phyloP scores from a whole-genome alignment of 2,329 filamentous ascomycete genomes.

The Teratosphaeriaceae sp. region DNA sequence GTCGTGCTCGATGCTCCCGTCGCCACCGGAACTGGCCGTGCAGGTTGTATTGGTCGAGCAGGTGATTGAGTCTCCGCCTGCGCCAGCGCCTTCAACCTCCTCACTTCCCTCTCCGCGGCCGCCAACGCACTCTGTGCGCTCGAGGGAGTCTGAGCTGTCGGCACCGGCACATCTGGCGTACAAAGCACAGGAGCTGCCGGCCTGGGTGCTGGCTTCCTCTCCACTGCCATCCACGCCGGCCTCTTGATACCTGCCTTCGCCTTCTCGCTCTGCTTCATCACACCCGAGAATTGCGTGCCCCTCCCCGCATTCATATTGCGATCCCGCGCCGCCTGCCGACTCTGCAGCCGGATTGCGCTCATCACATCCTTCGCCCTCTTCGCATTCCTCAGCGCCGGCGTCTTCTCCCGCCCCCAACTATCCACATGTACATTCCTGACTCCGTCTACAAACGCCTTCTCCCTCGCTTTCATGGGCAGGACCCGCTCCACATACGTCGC shows the following conservation, averaged over 20 bases:
- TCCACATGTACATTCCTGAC: constrained; percentile 1
- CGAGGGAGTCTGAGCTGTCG: background rate
- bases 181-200: background rate
- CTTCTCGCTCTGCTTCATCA: background rate
- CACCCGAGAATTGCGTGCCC: background rate
- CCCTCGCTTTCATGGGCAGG: constrained; percentile 5
- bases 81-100: constrained; percentile 1
- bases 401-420: constrained; percentile 1
- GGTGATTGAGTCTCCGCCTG: background rate
- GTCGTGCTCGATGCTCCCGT: background rate
- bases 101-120: constrained; percentile 2
- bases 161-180: too few relatives aligned
- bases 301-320: background rate
- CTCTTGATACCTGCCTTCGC: background rate
- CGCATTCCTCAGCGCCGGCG: constrained; percentile 13
- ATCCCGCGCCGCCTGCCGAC: constrained; percentile 5
- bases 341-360: constrained; percentile 9
- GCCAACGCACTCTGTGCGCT: background rate
- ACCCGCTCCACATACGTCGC: constrained; percentile 11
- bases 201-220: background rate
- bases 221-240: background rate
- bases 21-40: background rate
- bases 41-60: background rate
- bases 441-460: constrained; percentile 10
- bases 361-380: constrained; percentile 12